Percentiles rank a stretch among this genome's conserved stretches.
Evolutionary conservation across 768 basidiomycete species (phyloP).

Genomic region (Podaxis sp.): DNA sequence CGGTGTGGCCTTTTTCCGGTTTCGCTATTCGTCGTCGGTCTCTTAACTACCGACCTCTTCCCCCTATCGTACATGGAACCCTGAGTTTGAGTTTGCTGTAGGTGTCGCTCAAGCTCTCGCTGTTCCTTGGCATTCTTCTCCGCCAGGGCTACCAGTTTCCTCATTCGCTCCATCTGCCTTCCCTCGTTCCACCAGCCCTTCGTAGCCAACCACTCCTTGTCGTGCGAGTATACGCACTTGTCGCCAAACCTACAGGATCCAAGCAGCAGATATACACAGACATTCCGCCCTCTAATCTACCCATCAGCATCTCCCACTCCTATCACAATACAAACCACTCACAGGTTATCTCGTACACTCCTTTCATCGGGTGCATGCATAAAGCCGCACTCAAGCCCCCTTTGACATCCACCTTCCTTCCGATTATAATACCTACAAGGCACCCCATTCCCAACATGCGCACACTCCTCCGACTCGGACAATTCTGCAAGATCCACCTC

Average conservation of each 20-base stretch:
- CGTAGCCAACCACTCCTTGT: slow-evolving; percentile 40
- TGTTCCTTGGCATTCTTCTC: slow-evolving; percentile 20
- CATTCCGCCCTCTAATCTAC: slow-evolving; percentile 45
- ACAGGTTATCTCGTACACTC: slow-evolving; percentile 53
- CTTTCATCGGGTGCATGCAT: slow-evolving; percentile 52
- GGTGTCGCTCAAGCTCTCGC: neutral
- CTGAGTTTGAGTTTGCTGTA: neutral
- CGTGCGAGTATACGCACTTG: slow-evolving; percentile 51
- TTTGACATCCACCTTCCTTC: slow-evolving; percentile 33
- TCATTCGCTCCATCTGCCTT: slow-evolving; percentile 29
- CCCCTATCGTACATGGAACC: too few species aligned
- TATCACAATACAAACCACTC: slow-evolving; percentile 19
- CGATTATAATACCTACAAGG: slow-evolving; percentile 58
- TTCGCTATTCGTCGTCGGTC: neutral
- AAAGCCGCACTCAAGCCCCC: slow-evolving; percentile 39
- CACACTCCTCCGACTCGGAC: slow-evolving; percentile 55
- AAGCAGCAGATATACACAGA: slow-evolving; percentile 38
- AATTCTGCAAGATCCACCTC: slow-evolving; percentile 31
- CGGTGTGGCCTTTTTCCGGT: neutral
- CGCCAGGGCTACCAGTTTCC: slow-evolving; percentile 27
- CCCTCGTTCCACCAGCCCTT: slow-evolving; percentile 47
- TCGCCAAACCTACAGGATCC: slow-evolving; percentile 35
- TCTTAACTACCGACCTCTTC: too few species aligned
- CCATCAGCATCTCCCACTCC: slow-evolving; percentile 16
- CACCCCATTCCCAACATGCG: slow-evolving; percentile 43